phyloP scores from a whole-genome alignment of 345 rosid species.

The Microthlaspi erraticum region DNA sequence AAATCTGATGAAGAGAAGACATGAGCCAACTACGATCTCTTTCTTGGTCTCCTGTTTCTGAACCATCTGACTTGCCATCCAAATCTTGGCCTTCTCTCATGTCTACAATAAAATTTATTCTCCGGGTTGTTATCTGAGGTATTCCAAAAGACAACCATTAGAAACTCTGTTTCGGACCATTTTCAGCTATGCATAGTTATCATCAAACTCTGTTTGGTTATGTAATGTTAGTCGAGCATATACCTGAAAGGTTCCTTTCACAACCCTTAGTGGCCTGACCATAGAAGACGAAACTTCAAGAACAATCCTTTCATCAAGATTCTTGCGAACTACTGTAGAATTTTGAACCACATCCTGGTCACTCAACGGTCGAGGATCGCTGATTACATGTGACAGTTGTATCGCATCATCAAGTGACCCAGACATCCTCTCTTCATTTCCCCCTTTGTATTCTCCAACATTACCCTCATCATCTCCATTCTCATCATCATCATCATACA shows the following conservation, averaged over 20 bases:
- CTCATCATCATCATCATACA: slow-evolving; percentile 80
- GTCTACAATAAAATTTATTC: slow-evolving; percentile 88
- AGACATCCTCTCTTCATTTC: slow-evolving; percentile 50
- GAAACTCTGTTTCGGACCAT: neutral
- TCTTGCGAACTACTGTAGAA: slow-evolving; percentile 65
- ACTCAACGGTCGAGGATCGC: slow-evolving; percentile 56
- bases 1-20: slow-evolving; percentile 88
- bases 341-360: slow-evolving; percentile 57
- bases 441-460: slow-evolving; percentile 50
- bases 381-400: slow-evolving; percentile 50
- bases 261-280: slow-evolving; percentile 80
- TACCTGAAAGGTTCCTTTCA: slow-evolving; percentile 93
- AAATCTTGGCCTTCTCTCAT: slow-evolving; percentile 45
- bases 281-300: slow-evolving; percentile 89
- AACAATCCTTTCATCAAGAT: slow-evolving; percentile 79
- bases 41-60: slow-evolving; percentile 53
- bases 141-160: slow-evolving; percentile 19
- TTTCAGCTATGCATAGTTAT: neutral
- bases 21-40: slow-evolving; percentile 82
- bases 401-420: slow-evolving; percentile 55
- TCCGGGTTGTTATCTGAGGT: slow-evolving; percentile 77
- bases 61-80: slow-evolving; percentile 50
- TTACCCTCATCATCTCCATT: slow-evolving; percentile 51
- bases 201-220: neutral
- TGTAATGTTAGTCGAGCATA: slow-evolving; percentile 28